phyloP scores from a whole-genome alignment of 345 rosid genomes.

The Mallotus nudiflorus region DNA sequence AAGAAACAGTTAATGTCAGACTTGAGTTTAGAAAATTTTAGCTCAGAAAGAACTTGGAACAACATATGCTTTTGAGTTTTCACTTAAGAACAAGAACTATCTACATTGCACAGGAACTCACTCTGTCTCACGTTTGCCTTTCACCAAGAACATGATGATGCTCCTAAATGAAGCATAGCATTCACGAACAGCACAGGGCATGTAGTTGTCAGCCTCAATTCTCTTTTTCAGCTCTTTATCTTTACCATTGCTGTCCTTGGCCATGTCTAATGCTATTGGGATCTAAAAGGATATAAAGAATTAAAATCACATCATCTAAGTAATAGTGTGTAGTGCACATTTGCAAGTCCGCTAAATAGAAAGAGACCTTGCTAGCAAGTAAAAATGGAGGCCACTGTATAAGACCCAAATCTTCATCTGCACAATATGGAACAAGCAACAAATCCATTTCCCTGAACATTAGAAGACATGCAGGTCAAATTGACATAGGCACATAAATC shows the following conservation, averaged over 20 bases:
- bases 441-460: constrained; percentile 88
- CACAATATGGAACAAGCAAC: constrained; percentile 99
- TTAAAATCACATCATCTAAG: constrained; percentile 14
- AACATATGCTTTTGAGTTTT: background rate
- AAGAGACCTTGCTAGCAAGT: constrained; percentile 92
- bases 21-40: constrained; percentile 1
- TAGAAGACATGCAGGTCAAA: constrained; percentile 23
- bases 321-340: background rate
- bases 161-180: constrained; percentile 93
- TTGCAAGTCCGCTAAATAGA: constrained; percentile 1
- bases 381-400: constrained; percentile 99
- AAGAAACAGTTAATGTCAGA: constrained; percentile 11
- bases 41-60: background rate
- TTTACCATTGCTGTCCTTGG: constrained; percentile 91
- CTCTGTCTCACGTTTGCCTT: constrained; percentile 63
- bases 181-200: constrained; percentile 91
- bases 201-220: constrained; percentile 67
- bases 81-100: background rate
- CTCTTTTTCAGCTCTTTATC: constrained; percentile 89
- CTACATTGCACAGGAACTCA: constrained; percentile 41
- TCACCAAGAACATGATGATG: constrained; percentile 76
- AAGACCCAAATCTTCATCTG: constrained; percentile 83
- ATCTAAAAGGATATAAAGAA: constrained; percentile 48
- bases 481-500: background rate
- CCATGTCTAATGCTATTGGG: constrained; percentile 99